phyloP scores from a whole-genome alignment of 495 filamentous ascomycete genomes.

The Neurospora tetraspora region DNA sequence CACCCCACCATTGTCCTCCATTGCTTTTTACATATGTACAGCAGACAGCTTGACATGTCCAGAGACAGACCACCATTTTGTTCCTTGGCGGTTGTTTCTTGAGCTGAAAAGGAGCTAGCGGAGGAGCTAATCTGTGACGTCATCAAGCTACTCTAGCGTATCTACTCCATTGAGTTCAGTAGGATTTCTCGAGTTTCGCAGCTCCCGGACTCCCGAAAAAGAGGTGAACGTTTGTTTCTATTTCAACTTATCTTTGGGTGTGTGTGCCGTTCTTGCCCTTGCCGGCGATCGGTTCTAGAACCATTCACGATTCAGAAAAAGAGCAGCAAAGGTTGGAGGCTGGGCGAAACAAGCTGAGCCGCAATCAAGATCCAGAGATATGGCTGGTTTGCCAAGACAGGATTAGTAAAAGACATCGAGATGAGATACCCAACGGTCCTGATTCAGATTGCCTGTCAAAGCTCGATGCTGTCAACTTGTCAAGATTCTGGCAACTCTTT shows the following conservation, averaged over 20 bases:
- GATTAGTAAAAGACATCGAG: neutral
- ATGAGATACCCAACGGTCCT: neutral
- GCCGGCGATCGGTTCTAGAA: neutral
- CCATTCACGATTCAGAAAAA: neutral
- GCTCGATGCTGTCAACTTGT: neutral
- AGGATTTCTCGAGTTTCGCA: neutral
- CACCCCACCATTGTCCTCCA: neutral
- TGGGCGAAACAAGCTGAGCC: neutral
- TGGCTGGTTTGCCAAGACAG: neutral
- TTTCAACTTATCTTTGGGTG: neutral
- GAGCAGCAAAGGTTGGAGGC: neutral
- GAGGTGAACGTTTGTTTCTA: neutral
- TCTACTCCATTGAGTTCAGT: neutral
- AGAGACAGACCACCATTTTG: neutral
- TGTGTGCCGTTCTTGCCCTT: neutral
- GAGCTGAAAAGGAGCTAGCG: neutral
- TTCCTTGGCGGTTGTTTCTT: neutral
- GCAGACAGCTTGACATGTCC: neutral
- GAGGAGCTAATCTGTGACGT: neutral
- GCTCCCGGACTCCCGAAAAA: neutral
- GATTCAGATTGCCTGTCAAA: neutral
- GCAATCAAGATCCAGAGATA: neutral
- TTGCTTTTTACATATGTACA: neutral
- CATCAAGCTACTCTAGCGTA: neutral
- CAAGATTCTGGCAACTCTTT: neutral